A percentile compares a stretch with the other conserved stretches of the same genome.
These are phyloP conservation scores for Aspergillus ibericus DNA, from an alignment of 2,329 filamentous ascomycete genomes.

Conservation along the genomic window DNA sequence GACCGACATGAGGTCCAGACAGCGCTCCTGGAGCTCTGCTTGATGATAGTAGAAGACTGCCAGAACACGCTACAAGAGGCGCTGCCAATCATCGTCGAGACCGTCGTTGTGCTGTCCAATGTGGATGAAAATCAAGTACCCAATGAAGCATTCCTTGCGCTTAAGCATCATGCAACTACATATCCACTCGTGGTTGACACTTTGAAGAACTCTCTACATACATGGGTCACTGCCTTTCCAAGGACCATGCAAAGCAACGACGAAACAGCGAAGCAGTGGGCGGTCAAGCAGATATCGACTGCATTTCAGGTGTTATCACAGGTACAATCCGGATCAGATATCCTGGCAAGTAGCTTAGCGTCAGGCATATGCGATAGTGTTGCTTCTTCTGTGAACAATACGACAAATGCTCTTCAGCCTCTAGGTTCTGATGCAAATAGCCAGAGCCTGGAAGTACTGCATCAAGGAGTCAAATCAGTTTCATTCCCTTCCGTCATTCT, in stretches of 20 bases:
- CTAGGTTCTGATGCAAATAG: conserved; percentile 21
- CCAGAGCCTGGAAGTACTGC: conserved; percentile 31
- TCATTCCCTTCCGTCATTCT: conserved; percentile 64
- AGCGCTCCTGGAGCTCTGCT: conserved; percentile 69
- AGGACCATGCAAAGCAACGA: conserved; percentile 82
- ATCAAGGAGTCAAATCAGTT: conserved; percentile 22
- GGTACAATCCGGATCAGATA: conserved; percentile 52
- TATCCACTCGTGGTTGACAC: conserved; percentile 63
- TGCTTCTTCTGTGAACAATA: conserved; percentile 46
- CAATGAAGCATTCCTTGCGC: conserved; percentile 36
- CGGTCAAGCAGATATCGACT: conserved; percentile 73
- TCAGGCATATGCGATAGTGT: conserved; percentile 74
- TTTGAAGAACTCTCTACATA: conserved; percentile 70
- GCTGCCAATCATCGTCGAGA: conserved; percentile 73
- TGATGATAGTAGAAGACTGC: conserved; percentile 76
- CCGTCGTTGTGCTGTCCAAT: conserved; percentile 68
- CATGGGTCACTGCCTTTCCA: conserved; percentile 78
- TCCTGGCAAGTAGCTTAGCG: conserved; percentile 31
- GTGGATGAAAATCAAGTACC: conserved; percentile 47
- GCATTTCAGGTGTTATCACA: conserved; percentile 66
- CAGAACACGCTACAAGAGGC: conserved; percentile 70
- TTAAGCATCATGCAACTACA: conserved; percentile 63
- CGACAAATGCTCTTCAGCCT: conserved; percentile 30
- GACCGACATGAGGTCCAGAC: conserved; percentile 67
- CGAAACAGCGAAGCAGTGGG: conserved; percentile 70